Conservation (phyloP, 140 eudicot genomes). For the Flaveria floridana region DNA sequence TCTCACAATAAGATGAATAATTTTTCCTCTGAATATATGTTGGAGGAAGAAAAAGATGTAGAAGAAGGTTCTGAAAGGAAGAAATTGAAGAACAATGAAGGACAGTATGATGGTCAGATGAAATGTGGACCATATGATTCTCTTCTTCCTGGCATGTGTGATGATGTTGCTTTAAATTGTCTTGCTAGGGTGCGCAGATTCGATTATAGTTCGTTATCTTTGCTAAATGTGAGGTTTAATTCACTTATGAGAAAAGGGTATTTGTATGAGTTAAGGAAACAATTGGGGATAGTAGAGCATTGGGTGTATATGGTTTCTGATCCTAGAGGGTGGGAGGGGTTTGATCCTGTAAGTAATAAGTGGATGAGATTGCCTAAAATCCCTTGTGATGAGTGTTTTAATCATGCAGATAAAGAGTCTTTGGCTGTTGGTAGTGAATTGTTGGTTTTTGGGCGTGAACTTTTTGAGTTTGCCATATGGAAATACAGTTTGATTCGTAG, state of each 20-base stretch:
- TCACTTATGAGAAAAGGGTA: constrained; percentile 48
- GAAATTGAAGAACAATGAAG: constrained; percentile 22
- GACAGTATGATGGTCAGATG: constrained; percentile 30
- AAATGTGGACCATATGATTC: constrained; percentile 37
- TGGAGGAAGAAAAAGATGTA: no score
- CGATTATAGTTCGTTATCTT: constrained; percentile 58
- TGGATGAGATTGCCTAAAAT: constrained; percentile 65
- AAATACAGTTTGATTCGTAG: constrained; percentile 42
- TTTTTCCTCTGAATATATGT: no score
- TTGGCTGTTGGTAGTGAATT: constrained; percentile 64
- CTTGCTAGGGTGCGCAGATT: constrained; percentile 54
- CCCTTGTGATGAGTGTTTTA: constrained; percentile 63
- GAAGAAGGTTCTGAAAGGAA: background rate
- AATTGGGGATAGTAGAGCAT: constrained; percentile 53
- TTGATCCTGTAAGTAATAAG: constrained; percentile 46
- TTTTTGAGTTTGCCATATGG: constrained; percentile 58
- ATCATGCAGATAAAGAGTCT: constrained; percentile 64
- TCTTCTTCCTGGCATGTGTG: constrained; percentile 55
- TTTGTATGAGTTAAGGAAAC: constrained; percentile 61
- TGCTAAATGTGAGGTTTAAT: constrained; percentile 47
- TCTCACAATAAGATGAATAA: no score
- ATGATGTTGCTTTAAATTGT: constrained; percentile 63
- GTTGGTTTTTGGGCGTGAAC: constrained; percentile 67
- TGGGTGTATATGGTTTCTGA: constrained; percentile 81
- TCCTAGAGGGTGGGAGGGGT: constrained; percentile 80